Percentiles rank a stretch among this genome's conserved stretches.
Conservation (phyloP, 441 rosid species). For the Erodium moschatum region DNA sequence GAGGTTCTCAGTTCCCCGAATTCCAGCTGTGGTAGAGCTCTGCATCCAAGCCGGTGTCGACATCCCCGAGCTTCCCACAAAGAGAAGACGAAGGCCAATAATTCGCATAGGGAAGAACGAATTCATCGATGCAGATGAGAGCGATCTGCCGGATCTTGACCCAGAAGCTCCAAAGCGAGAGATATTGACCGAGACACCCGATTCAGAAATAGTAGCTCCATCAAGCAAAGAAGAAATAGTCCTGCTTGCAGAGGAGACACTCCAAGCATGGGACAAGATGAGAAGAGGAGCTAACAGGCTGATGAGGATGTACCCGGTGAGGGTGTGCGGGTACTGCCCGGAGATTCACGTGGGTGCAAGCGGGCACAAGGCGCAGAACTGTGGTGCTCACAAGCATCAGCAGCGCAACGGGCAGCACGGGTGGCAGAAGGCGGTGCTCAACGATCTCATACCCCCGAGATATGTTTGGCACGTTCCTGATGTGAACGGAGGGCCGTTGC, state of each 20-base stretch:
- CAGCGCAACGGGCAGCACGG: conserved; percentile 94
- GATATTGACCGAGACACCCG: conserved; percentile 45
- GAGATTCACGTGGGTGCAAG: conserved; percentile 79
- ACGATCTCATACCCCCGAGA: conserved; percentile 83
- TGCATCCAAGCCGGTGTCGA: conserved; percentile 88
- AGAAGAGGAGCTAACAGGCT: conserved; percentile 69
- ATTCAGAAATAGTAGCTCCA: conserved; percentile 48
- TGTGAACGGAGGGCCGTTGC: too few relatives aligned
- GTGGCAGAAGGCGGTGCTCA: conserved; percentile 80
- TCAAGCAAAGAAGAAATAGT: conserved; percentile 44
- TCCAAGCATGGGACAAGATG: conserved; percentile 66
- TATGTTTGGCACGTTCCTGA: conserved; percentile 89
- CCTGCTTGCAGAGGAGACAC: conserved; percentile 66
- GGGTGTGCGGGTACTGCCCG: conserved; percentile 92
- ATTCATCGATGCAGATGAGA: conserved; percentile 83
- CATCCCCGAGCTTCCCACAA: conserved; percentile 59
- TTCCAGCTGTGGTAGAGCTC: conserved; percentile 79
- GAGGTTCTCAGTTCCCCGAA: conserved; percentile 67
- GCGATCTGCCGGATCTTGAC: conserved; percentile 61
- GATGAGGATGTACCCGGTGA: conserved; percentile 68
- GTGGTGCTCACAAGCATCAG: conserved; percentile 91
- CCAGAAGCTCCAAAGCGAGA: conserved; percentile 42
- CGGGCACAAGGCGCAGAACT: conserved; percentile 90
- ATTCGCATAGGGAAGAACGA: conserved; percentile 64
- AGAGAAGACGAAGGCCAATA: conserved; percentile 80